These are phyloP conservation scores for Tetrastigma voinierianum DNA, from an alignment of 164 flowering plant species.

Conservation along the genomic window DNA sequence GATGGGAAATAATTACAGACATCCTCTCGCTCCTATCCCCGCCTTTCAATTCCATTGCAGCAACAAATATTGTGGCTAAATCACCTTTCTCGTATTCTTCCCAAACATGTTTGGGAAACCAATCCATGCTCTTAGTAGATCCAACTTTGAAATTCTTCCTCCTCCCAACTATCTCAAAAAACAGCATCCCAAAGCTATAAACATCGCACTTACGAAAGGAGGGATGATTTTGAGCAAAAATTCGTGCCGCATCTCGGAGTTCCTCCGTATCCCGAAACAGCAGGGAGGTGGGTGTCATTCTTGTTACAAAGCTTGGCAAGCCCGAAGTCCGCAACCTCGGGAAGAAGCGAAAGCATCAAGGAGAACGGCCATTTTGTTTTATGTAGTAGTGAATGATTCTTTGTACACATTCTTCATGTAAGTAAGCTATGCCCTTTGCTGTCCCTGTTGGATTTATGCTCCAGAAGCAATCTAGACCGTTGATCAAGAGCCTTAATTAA, in stretches of 20 bases:
- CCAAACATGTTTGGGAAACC: constrained; percentile 9
- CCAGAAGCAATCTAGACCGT: too few species aligned
- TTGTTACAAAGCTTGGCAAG: constrained; percentile 9
- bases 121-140: not conserved
- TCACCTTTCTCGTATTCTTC: not conserved
- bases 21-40: constrained; percentile 10
- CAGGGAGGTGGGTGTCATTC: not conserved
- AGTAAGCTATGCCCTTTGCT: constrained; percentile 11
- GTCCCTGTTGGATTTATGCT: too few species aligned
- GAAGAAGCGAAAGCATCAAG: constrained; percentile 2
- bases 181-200: constrained; percentile 17
- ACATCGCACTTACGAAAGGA: constrained; percentile 16
- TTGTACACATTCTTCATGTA: constrained; percentile 17
- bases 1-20: not conserved
- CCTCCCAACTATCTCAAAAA: constrained; percentile 8
- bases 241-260: constrained; percentile 13
- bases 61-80: not conserved
- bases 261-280: not conserved
- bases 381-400: constrained; percentile 12
- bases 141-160: constrained; percentile 1
- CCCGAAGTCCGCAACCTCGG: constrained; percentile 17
- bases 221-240: not conserved
- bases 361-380: constrained; percentile 7
- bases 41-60: not conserved
- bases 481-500: too few species aligned